Evolutionary conservation across 176 grass and related monocot genomes (phyloP), one percentile per base, ranked within the genome.

Genomic region (Oryza australiensis): DNA sequence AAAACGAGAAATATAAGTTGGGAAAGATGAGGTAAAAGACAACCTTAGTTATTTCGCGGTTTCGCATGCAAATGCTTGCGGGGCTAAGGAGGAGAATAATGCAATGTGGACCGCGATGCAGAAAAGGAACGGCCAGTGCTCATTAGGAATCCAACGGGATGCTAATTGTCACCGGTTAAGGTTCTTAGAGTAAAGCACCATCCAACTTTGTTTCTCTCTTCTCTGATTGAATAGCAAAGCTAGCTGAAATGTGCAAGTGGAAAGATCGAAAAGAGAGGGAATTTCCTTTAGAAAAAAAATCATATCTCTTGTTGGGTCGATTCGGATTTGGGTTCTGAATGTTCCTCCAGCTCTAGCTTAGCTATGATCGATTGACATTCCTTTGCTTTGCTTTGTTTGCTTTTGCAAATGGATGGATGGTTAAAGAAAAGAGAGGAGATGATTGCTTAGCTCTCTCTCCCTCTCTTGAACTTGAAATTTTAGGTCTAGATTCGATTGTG

Each of bases 51-150:
- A 60, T 60, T 60, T n/a, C 55, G 13, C n/a, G 55, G 55, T 60
- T 23, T 23, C 4, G 53, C 53, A 23, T 60, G 22, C 55, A 60
- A 24, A 24, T 60, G 49, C 18, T 55, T 55, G n/a, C n/a, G 55
- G 53, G 53, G 9, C 2, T 60, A 0, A 7, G 46, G 46, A 46
- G 53, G 20, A 23, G 55, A 60, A 60, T 60, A 60, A 60, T 9
- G n/a, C 55, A 24, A 16, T 60, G 55, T 60, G 51, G 20, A 20
- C 51, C 22, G 7, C 51, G 20, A 55, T n/a, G 22, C 7, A 55
- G 63, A 68, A 80, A 91, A 91, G 84, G 89, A 91, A 91, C 81
- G 89, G 89, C 65, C 85, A 60, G 5, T 37, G 76, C 80, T 91
- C 85, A 72, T 81, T 26, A 81, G 64, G 89, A 91, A 91, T 91